Percentiles rank a stretch among this genome's conserved stretches.
These are phyloP conservation scores for Globisporangium cystogenes DNA, from an alignment of 352 stramenopile species.

Conservation along the genomic window DNA sequence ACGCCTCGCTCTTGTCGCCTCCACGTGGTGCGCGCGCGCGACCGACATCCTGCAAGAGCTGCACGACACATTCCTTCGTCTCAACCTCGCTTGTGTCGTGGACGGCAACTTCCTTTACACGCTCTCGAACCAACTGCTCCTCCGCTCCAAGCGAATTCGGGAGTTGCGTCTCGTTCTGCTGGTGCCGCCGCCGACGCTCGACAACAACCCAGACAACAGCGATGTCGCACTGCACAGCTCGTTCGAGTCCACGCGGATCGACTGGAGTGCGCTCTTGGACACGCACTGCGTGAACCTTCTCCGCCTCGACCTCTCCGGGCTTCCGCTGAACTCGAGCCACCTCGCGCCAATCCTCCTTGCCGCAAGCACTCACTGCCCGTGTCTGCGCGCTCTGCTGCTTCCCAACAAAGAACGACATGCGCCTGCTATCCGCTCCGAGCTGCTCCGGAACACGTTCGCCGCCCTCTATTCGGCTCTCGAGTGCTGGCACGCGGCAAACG, in stretches of 20 bases:
- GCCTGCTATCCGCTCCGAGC: neutral
- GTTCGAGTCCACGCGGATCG: neutral
- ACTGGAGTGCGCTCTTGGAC: neutral
- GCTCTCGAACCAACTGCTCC: neutral
- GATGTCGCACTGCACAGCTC: neutral
- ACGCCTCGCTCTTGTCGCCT: conserved; percentile 1
- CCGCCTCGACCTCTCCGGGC: conserved; percentile 7
- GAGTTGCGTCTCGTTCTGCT: neutral
- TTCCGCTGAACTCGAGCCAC: conserved; percentile 9
- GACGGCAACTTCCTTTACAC: neutral
- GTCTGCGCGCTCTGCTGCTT: conserved; percentile 6
- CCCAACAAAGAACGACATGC: neutral
- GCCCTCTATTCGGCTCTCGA: conserved; percentile 8
- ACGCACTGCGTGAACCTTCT: neutral
- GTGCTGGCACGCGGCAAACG: conserved; percentile 5
- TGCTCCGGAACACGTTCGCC: conserved; percentile 3
- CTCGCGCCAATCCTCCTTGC: conserved; percentile 4
- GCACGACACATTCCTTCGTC: neutral
- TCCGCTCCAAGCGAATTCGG: neutral
- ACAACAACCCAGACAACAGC: neutral
- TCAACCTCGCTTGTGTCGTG: neutral
- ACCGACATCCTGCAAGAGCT: neutral
- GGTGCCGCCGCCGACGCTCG: too few species aligned
- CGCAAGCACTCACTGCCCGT: neutral
- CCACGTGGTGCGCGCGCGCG: neutral